Evolutionary conservation across 495 filamentous ascomycete species (phyloP).

Genomic region (Saxophila tyrrhenica): DNA sequence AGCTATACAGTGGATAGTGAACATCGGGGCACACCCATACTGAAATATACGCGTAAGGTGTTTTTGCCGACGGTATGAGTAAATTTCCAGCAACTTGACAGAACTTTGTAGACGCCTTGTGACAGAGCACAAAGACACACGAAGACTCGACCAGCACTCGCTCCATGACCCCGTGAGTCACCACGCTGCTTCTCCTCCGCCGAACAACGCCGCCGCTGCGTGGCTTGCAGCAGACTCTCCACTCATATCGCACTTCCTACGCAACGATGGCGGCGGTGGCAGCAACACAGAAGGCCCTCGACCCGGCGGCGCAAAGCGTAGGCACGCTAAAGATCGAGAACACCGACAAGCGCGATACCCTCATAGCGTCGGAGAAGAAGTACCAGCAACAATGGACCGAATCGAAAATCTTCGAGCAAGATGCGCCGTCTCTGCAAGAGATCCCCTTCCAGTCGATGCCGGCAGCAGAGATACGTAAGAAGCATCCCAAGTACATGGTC

Average conservation of each 20-base stretch:
- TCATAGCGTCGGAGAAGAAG: slow-evolving; percentile 81
- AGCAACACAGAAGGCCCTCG: slow-evolving; percentile 45
- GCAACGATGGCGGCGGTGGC: slow-evolving; percentile 39
- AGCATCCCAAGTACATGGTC: slow-evolving; percentile 83
- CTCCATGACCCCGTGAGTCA: slow-evolving; percentile 10
- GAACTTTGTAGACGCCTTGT: neutral
- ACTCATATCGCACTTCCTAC: neutral
- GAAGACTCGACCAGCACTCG: neutral
- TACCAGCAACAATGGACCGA: slow-evolving; percentile 82
- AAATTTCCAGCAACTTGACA: neutral
- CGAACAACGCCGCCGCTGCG: slow-evolving; percentile 4
- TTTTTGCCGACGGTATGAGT: neutral
- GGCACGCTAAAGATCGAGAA: slow-evolving; percentile 69
- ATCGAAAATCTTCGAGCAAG: slow-evolving; percentile 64
- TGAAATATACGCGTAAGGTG: neutral
- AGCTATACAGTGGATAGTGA: neutral
- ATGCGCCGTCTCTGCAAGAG: slow-evolving; percentile 68
- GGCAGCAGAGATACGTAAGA: slow-evolving; percentile 60
- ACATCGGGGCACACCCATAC: neutral
- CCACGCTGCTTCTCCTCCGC: slow-evolving; percentile 8
- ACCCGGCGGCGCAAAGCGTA: slow-evolving; percentile 49
- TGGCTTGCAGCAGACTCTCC: slow-evolving; percentile 1
- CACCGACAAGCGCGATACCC: slow-evolving; percentile 87
- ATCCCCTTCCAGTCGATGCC: slow-evolving; percentile 59
- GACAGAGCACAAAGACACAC: neutral